Percentiles rank a stretch among this genome's conserved stretches.
Conservation (phyloP, 805 yeast species). For the Cephaloascus fragrans region DNA sequence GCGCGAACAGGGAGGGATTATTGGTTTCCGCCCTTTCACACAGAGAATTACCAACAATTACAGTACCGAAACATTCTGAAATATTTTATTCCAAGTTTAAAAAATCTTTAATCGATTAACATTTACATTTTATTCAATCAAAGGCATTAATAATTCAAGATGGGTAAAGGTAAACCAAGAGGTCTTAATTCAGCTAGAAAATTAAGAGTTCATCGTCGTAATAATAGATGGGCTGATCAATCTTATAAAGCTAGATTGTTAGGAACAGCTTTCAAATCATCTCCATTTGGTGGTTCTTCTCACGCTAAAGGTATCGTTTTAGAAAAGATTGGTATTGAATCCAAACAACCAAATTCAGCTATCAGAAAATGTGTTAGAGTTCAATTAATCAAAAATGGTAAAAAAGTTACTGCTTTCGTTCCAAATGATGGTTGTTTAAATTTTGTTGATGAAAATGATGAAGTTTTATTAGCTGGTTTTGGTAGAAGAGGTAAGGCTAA, state of each 20-base stretch:
- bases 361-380: conserved; percentile 99
- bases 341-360: conserved; percentile 99
- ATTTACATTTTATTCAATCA: too few species aligned
- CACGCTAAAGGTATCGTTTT: conserved; percentile 99
- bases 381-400: conserved; percentile 99
- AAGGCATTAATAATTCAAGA: conserved; percentile 45
- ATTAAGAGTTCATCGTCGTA: conserved; percentile 99
- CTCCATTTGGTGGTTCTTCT: conserved; percentile 99
- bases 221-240: conserved; percentile 99
- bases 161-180: conserved; percentile 99
- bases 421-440: conserved; percentile 99
- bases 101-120: too few species aligned
- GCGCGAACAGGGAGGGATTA: too few species aligned
- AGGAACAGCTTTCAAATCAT: conserved; percentile 99
- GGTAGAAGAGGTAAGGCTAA: conserved; percentile 99
- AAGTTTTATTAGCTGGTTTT: conserved; percentile 99
- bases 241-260: conserved; percentile 97
- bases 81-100: too few species aligned
- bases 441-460: conserved; percentile 99
- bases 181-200: conserved; percentile 99
- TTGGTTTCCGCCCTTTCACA: too few species aligned
- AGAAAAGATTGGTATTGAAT: conserved; percentile 99
- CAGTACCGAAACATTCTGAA: too few species aligned
- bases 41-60: too few species aligned
- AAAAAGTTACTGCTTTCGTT: conserved; percentile 99